Base-by-base conservation (phyloP, 2,329 filamentous ascomycete species). In the Beauveria scarabaeidicola region DNA sequence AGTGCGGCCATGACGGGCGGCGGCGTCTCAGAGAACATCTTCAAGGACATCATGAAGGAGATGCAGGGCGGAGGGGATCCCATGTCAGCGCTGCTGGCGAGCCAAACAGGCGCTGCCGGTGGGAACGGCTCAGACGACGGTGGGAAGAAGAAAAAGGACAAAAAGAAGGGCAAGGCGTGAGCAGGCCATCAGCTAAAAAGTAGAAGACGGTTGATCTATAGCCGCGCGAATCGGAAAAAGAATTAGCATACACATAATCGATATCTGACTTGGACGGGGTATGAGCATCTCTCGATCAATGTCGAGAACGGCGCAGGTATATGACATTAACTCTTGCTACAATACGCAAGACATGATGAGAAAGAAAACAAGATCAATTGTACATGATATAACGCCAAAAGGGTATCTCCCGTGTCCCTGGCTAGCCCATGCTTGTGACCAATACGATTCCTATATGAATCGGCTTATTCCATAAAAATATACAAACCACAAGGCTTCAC, bases 31-130 rank as follows among this genome's bases (percentile, higher is more conserved):
- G 94, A 99, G 73, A 96, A 97, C 69, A 84, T 97, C 63, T 86
- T 97, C 69, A 91, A 94, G 78, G 92, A 97, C 66, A 96, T 97
- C 81, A 96, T 97, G 92, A 87, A 86, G 69, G 91, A 95, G 77
- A 96, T 97, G 90, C 78, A 80, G 68, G 73, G 73, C 3, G 75
- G 74, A 2, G 78, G 75, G 0, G 77, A 79, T 44, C 74, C 73
- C 8, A 77, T 78, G 76, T 68, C 72, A 8, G 76, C 74, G 41
- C 63, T 76, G 59, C 76, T 76, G 74, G 74, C 71, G 8, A 72
- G 67, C 32, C 70, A 68, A 51, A 70, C 61, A 15, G 66, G 69
- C 13, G 66, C 64, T 1, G 68, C 64, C 5, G 67, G 65, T 5
- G 68, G 65, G 2, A 69, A 66, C 21, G 66, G 64, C 3, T 63